Percentiles rank a stretch among this genome's conserved stretches.
Conservation (phyloP, 2,329 filamentous ascomycete genomes). For the Pezicula neosporulosa region DNA sequence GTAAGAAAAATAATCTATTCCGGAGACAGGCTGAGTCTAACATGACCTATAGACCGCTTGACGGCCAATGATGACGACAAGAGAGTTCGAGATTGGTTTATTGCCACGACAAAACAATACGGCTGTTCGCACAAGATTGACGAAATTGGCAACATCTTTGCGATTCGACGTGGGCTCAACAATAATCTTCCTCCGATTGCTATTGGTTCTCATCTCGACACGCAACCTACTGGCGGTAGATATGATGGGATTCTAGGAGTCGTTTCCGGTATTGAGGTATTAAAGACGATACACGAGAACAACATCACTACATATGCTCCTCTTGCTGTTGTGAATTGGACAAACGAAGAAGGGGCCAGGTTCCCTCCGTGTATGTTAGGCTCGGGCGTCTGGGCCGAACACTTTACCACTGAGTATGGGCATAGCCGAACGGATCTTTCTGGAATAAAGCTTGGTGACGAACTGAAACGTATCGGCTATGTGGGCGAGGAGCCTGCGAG, state of each 20-base stretch:
- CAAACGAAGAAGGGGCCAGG: constrained; percentile 59
- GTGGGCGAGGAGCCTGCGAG: constrained; percentile 54
- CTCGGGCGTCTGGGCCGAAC: constrained; percentile 70
- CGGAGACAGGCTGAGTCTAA: neutral
- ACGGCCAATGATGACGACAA: constrained; percentile 68
- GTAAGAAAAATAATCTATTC: neutral
- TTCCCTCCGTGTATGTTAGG: constrained; percentile 70
- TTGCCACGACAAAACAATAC: constrained; percentile 52
- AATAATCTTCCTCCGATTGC: constrained; percentile 57
- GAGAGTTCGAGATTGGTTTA: constrained; percentile 70
- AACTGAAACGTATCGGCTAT: constrained; percentile 68
- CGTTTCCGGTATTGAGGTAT: constrained; percentile 65
- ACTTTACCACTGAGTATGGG: constrained; percentile 56
- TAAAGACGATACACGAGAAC: constrained; percentile 64
- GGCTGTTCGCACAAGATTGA: constrained; percentile 67
- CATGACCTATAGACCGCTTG: constrained; percentile 58
- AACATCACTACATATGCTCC: constrained; percentile 61
- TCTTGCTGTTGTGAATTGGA: constrained; percentile 9
- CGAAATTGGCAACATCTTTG: constrained; percentile 76
- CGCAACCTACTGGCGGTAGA: constrained; percentile 56
- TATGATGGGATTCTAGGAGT: constrained; percentile 77
- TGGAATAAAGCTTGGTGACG: constrained; percentile 59
- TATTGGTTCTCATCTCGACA: constrained; percentile 65
- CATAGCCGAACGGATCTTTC: constrained; percentile 55
- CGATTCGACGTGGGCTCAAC: constrained; percentile 55